Percentiles rank a stretch among this genome's conserved stretches.
phyloP scores from a whole-genome alignment of 495 filamentous ascomycete species.

The Tuber aestivum region DNA sequence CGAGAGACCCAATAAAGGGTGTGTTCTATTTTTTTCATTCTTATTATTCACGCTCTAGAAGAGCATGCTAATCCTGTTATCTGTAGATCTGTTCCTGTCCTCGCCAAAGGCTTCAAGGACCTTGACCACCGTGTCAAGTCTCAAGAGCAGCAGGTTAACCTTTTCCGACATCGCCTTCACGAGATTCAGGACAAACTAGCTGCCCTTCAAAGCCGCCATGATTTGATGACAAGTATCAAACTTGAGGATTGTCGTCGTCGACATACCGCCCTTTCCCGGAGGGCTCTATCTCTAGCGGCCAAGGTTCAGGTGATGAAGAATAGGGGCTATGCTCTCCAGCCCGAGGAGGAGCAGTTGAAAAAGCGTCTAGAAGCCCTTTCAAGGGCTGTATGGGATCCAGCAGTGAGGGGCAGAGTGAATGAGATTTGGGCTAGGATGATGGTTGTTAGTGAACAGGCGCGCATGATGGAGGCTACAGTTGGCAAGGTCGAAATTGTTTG shows the following conservation, averaged over 20 bases:
- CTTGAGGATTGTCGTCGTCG: slow-evolving; percentile 72
- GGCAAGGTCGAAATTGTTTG: slow-evolving; percentile 58
- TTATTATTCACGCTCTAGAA: background rate
- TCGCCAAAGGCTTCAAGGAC: slow-evolving; percentile 61
- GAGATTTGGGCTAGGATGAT: slow-evolving; percentile 97
- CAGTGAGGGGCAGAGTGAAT: slow-evolving; percentile 72
- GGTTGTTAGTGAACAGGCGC: slow-evolving; percentile 70
- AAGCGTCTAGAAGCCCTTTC: slow-evolving; percentile 74
- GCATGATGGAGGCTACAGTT: slow-evolving; percentile 71
- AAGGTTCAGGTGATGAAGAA: slow-evolving; percentile 90
- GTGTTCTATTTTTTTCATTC: slow-evolving; percentile 52
- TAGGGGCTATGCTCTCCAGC: slow-evolving; percentile 83
- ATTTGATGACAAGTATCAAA: slow-evolving; percentile 71
- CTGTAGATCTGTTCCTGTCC: slow-evolving; percentile 41
- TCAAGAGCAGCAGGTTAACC: slow-evolving; percentile 65
- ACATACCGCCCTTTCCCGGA: slow-evolving; percentile 71
- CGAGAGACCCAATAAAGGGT: slow-evolving; percentile 70
- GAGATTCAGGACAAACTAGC: slow-evolving; percentile 80
- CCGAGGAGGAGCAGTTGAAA: slow-evolving; percentile 83
- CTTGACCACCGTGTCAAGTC: slow-evolving; percentile 70
- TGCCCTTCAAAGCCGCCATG: slow-evolving; percentile 72
- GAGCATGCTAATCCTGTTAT: background rate
- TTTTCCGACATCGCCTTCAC: slow-evolving; percentile 75
- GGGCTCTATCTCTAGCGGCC: slow-evolving; percentile 76
- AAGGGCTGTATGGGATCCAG: slow-evolving; percentile 71